Evolutionary conservation across 352 stramenopile species (phyloP).

Genomic region (Phytopythium mirpurense): DNA sequence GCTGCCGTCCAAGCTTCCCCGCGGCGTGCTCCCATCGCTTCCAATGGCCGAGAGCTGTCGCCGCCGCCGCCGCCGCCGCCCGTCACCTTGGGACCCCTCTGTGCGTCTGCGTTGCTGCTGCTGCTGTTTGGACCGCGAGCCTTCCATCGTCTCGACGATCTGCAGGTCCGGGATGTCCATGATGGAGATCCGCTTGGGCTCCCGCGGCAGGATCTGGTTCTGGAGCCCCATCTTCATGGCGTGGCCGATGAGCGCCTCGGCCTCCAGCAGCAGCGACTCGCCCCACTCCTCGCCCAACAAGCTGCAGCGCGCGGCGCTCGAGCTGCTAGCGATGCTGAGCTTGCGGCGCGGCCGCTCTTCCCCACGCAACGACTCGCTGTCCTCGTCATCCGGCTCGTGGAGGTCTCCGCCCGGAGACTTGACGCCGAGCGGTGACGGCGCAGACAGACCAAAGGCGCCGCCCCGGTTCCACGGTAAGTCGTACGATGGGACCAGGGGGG

Average conservation of each 20-base stretch:
- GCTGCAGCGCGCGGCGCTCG: conserved; percentile 10
- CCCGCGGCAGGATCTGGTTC: conserved; percentile 47
- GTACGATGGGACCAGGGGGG: conserved; percentile 26
- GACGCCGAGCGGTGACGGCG: neutral
- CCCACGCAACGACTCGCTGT: neutral
- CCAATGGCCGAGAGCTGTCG: conserved; percentile 7
- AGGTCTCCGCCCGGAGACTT: neutral
- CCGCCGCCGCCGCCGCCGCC: conserved; percentile 7
- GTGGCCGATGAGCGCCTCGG: conserved; percentile 64
- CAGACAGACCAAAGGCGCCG: conserved; percentile 20
- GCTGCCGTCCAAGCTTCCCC: conserved; percentile 14
- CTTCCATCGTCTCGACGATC: conserved; percentile 52
- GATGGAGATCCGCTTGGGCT: conserved; percentile 56
- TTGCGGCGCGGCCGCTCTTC: conserved; percentile 7
- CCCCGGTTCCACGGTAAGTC: conserved; percentile 59
- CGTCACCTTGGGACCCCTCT: neutral
- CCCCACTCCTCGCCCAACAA: conserved; percentile 26
- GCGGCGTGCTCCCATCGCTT: conserved; percentile 14
- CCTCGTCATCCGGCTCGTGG: conserved; percentile 19
- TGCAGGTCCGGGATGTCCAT: conserved; percentile 60
- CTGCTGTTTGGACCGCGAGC: neutral
- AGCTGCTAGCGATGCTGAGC: conserved; percentile 19
- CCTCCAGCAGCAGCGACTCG: conserved; percentile 56
- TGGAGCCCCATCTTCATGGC: conserved; percentile 67
- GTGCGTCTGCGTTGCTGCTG: no score